Base-by-base conservation (phyloP, 2,329 filamentous ascomycete genomes). In the Drechslerella dactyloides region DNA sequence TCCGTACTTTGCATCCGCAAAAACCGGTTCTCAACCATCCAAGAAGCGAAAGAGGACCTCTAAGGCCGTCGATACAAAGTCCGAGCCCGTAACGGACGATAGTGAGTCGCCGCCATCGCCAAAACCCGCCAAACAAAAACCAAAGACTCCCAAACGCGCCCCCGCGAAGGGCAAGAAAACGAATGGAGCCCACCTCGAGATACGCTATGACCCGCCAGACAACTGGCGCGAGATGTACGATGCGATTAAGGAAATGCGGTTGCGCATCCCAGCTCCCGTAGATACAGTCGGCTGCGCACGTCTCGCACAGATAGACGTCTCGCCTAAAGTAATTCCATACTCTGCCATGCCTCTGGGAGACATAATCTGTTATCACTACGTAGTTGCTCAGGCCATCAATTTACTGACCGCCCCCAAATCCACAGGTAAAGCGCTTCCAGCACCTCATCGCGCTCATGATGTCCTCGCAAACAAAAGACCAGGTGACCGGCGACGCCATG, bases 281-380 rank as follows among this genome's bases (percentile, higher is more conserved):
- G 94, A 99, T 79, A 97, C 93, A 0, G 97, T 97, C 93, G 94
- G 94, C 10, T 99, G 94, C 80, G 92, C 92, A 80, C 85, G 86
- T 6, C 83, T 94, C 8, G 90, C 90, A 1, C 82, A 85, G 62
- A 81, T 84, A 53, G 78, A 81, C 15, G 79, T 77, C 1, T 79
- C 81, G 0, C 82, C 83, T 15, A 77, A 76, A 40, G 76, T 78
- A 72, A 57, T 66, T 54, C 50, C 19, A 30, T 10, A 17, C 21
- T 17, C 19, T 48, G 11, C 44, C 50, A 54, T n/a, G 10, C 21
- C 30, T 11, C 4, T 48, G 15, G n/a, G n/a, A n/a, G n/a, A n/a
- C n/a, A n/a, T n/a, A n/a, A n/a, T n/a, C n/a, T n/a, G n/a, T n/a
- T 56, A 50, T 56, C 33, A 23, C 11, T 27, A 55, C 3, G n/a